Base-by-base conservation (phyloP, 345 rosid genomes). In the Populus pruinosa region DNA sequence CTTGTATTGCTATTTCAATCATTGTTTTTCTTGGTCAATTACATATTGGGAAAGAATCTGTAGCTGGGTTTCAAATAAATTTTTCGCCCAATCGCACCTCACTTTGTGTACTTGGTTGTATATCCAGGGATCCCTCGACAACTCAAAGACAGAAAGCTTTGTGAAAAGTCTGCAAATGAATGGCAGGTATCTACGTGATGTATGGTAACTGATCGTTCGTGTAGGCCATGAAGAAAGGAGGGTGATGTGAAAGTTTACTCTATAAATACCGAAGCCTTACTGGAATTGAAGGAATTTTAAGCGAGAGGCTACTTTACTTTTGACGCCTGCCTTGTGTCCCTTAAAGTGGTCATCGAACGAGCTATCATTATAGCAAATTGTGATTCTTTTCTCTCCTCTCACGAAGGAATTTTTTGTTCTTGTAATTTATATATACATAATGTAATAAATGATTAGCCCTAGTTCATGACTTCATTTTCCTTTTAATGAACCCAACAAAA, bases 181-280 rank as follows among this genome's bases (percentile, higher is more conserved):
- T 5, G 97, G 97, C 53, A 87, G 98, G 81, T 96, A 96, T 83
- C 87, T 94, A 7, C 94, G 99, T 53, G 99, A 96, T 62, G 98
- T 96, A 55, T 92, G 97, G 97, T 92, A 79, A 89, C 56, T 56
- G 80, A 63, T 66, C 25, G 9, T 44, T 50, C 67, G 8, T 27
- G 3, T 1, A 38, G 12, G 23, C 27, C 5, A 56, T 5, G 12
- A 43, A 21, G 50, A 38, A 12, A 56, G 50, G 29, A 56, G 50
- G 67, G 21, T 65, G 79, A 65, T 31, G n/a, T 13, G 12, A 72
- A 72, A 49, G 36, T n/a, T 29, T 39, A 17, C 36, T 25, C 55
- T 69, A 38, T 50, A 39, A 18, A 73, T 14, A 23, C 6, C 5
- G 29, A 21, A 49, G 69, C 20, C 61, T 29, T 33, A 1, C 49